Percentiles rank a stretch among this genome's conserved stretches.
Conservation (phyloP, 2,329 filamentous ascomycete species). For the Anthostomella pinea region DNA sequence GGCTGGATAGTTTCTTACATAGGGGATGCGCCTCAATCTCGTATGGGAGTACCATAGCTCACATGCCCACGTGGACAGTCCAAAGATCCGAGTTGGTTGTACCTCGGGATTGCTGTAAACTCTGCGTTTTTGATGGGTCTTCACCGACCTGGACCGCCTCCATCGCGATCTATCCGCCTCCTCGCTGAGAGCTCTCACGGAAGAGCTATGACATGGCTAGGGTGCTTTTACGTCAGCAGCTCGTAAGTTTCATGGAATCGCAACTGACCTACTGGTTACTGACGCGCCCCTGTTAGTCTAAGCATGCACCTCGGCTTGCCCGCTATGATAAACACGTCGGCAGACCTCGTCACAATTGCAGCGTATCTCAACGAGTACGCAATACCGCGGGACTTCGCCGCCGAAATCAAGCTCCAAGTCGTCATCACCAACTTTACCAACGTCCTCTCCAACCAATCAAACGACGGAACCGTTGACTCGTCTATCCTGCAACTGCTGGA, state of each 20-base stretch:
- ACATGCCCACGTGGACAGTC: constrained; percentile 11
- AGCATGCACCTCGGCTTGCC: constrained; percentile 31
- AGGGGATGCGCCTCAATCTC: too few species aligned
- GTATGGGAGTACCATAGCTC: too few species aligned
- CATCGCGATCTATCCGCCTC: constrained; percentile 17
- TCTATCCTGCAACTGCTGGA: constrained; percentile 31
- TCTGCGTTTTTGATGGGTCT: constrained; percentile 29
- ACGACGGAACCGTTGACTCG: constrained; percentile 24
- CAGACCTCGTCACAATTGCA: constrained; percentile 25
- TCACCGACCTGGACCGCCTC: constrained; percentile 20
- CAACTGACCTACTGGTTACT: neutral
- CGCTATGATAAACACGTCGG: constrained; percentile 24
- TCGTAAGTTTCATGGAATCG: constrained; percentile 19
- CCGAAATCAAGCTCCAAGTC: constrained; percentile 25
- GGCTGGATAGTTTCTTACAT: too few species aligned
- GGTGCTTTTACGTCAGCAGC: constrained; percentile 30
- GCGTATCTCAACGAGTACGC: constrained; percentile 20
- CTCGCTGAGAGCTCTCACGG: constrained; percentile 17
- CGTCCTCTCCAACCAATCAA: constrained; percentile 24
- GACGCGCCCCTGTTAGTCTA: constrained; percentile 15
- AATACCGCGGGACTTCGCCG: constrained; percentile 23
- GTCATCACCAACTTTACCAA: constrained; percentile 26
- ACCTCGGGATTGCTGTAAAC: constrained; percentile 31
- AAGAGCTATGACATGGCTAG: constrained; percentile 30
- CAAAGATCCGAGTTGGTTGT: constrained; percentile 31